Percentiles rank a stretch among this genome's conserved stretches.
Conservation (phyloP, 208 protist genomes). For the Leishmania mexicana region DNA sequence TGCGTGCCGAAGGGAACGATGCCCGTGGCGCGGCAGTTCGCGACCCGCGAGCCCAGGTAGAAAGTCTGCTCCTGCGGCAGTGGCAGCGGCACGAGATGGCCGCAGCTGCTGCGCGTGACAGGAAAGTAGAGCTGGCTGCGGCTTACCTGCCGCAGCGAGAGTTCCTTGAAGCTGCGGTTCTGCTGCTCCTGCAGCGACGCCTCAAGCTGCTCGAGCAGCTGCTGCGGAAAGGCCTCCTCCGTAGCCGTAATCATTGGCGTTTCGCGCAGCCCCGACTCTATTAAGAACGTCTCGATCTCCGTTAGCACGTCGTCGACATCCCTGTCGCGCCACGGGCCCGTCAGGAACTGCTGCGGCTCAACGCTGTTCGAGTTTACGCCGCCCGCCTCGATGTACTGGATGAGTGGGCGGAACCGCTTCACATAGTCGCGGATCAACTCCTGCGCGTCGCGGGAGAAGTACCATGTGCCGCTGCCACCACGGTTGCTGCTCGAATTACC, state of each 20-base stretch:
- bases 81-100: slow-evolving; percentile 76
- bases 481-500: slow-evolving; percentile 54
- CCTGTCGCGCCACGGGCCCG: slow-evolving; percentile 58
- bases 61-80: slow-evolving; percentile 73
- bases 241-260: slow-evolving; percentile 72
- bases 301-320: slow-evolving; percentile 69
- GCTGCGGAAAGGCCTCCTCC: slow-evolving; percentile 73
- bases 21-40: slow-evolving; percentile 84
- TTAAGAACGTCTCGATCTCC: slow-evolving; percentile 76
- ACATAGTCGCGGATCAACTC: slow-evolving; percentile 68
- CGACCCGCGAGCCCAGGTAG: slow-evolving; percentile 77
- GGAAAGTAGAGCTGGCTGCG: slow-evolving; percentile 83
- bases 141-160: slow-evolving; percentile 49
- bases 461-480: slow-evolving; percentile 69
- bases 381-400: slow-evolving; percentile 66
- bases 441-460: slow-evolving; percentile 74
- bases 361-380: slow-evolving; percentile 49
- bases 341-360: slow-evolving; percentile 81
- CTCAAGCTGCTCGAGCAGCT: slow-evolving; percentile 70
- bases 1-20: slow-evolving; percentile 75
- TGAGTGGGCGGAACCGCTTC: slow-evolving; percentile 64
- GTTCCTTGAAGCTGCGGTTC: slow-evolving; percentile 39
- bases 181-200: slow-evolving; percentile 41
- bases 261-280: slow-evolving; percentile 50
- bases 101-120: slow-evolving; percentile 56